Evolutionary conservation across 768 basidiomycete genomes (phyloP), one percentile per base, ranked within the genome.

Genomic region (Macrocybe gigantea): DNA sequence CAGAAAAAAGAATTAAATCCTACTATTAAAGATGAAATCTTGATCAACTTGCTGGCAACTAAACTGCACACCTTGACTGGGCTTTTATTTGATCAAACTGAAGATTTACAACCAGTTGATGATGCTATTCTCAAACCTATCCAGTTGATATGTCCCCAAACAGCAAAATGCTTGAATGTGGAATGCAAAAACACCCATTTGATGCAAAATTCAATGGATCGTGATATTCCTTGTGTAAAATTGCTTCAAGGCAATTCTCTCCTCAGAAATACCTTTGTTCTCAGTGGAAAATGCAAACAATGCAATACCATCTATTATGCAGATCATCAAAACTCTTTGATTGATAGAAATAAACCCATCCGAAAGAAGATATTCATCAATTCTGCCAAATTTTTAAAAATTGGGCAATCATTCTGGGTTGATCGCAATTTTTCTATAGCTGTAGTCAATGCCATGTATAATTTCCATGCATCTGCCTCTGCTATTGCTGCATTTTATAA

Each of bases 401-500:
- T 55, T 41, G 48, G 54, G 9, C 38, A 38, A 42, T 30, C 13
- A 30, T 9, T 53, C 10, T 55, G 54, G 53, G 50, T 54, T 38
- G 55, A 54, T 53, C 44, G 44, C 29, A 41, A 42, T 13, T 54
- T 54, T 38, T 45, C 53, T 37, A 39, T 34, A 12, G 47, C 46
- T 34, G 51, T 55, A 7, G 22, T 55, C 6, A 55, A 50, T 57
- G 50, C 38, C 15, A 50, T 48, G n/a, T 57, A 55, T 41, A 52
- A 44, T 45, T 54, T 57, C 33, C 56, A 54, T 54, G 54, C 54
- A 47, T 57, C 53, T 33, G 44, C 51, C 15, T 15, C 56, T 33
- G 53, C 56, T 44, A 49, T 44, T 38, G 29, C 51, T 1, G 34
- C 52, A 34, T 55, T 49, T 44, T 57, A 53, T 50, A 57, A 49